Evolutionary conservation across 129 eudicot species (phyloP), one percentile per base, ranked within the genome.

Genomic region (Glebionis coronaria): DNA sequence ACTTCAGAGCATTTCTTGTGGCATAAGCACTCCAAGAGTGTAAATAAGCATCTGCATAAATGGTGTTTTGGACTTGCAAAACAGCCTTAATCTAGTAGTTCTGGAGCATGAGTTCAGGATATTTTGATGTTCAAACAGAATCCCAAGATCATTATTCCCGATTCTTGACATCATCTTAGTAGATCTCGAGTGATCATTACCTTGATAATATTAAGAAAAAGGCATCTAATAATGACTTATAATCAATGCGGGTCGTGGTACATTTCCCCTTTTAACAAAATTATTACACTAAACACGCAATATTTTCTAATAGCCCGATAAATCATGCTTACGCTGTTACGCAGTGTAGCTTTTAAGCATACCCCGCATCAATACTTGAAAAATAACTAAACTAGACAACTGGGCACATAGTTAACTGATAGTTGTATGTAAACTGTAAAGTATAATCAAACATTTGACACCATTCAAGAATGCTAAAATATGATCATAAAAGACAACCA

Each of bases 391-490:
- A 55, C 60, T 55, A 20, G 11, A 55, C 23, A 25, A 18, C 4
- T 16, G 10, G 25, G 23, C 38, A 23, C 12, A 1, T 56, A 21
- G 1, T 9, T 52, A 52, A 4, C 0, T 12, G 0, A 53, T 53
- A 23, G 25, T 23, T 18, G 13, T 53, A 18, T n/a, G n/a, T 40
- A 11, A 15, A 1, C 8, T n/a, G n/a, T 40, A 11, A 15, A 1
- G 28, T 15, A 35, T 15, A 11, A 18, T 42, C n/a, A 16, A 23
- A 9, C 25, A 16, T 40, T 63, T 9, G 5, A 63, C 38, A 42
- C 12, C 29, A 19, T 16, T 21, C 51, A 38, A 62, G 10, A 40
- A 46, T 6, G 69, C 69, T 46, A 65, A 46, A 45, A 19, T 65
- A 15, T 8, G 9, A 10, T 47, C 15, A n/a, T 13, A 40, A 21